Evolutionary conservation across 345 rosid species (phyloP).

Genomic region (Passiflora organensis): DNA sequence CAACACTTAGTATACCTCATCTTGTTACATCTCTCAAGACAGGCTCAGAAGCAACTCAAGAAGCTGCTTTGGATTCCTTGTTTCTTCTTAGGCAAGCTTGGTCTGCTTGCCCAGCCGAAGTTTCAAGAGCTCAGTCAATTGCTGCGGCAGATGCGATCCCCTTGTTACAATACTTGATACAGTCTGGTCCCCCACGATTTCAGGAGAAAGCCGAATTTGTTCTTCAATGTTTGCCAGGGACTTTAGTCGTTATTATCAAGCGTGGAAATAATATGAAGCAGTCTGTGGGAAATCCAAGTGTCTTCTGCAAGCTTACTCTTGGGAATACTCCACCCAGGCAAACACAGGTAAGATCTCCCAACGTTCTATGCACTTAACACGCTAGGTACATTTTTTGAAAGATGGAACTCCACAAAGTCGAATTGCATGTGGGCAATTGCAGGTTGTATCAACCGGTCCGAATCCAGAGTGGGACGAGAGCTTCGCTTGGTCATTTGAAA

Average conservation of each 20-base stretch:
- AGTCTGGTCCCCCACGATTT: slow-evolving; percentile 99
- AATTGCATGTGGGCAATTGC: no score
- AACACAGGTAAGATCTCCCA: slow-evolving; percentile 52
- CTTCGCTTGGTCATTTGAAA: slow-evolving; percentile 96
- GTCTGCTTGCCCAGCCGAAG: slow-evolving; percentile 98
- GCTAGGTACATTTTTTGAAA: no score
- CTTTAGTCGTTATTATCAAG: slow-evolving; percentile 80
- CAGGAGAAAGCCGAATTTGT: slow-evolving; percentile 98
- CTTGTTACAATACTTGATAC: slow-evolving; percentile 86
- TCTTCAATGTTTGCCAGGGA: slow-evolving; percentile 97
- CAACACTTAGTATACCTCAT: slow-evolving; percentile 96
- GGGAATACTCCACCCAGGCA: slow-evolving; percentile 84
- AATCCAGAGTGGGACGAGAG: slow-evolving; percentile 99
- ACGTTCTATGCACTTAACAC: no score
- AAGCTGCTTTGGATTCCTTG: slow-evolving; percentile 95
- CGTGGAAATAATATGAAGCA: slow-evolving; percentile 99
- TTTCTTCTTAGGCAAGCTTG: slow-evolving; percentile 98
- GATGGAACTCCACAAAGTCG: no score
- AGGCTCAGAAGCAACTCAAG: slow-evolving; percentile 96
- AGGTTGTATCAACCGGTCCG: slow-evolving; percentile 93
- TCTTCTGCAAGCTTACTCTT: slow-evolving; percentile 84
- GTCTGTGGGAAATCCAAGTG: slow-evolving; percentile 98
- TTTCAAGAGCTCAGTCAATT: slow-evolving; percentile 90
- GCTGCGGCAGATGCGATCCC: slow-evolving; percentile 99
- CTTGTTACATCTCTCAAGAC: slow-evolving; percentile 89